Conservation (phyloP, 306 rosid genomes). For the Gastrolobium bilobum region DNA sequence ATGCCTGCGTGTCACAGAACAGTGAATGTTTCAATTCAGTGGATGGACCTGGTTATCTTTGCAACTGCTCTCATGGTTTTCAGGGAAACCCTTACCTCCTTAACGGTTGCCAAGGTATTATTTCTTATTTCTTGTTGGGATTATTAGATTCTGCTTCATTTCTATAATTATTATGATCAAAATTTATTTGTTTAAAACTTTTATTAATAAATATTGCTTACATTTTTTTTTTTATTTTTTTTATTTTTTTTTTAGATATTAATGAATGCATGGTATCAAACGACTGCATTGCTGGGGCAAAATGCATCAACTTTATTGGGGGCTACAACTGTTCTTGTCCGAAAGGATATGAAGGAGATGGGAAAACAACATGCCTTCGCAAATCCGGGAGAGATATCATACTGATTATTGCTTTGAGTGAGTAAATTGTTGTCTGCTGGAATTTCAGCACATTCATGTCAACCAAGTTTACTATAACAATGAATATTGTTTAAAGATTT, state of each 20-base stretch:
- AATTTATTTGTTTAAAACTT: too few relatives aligned
- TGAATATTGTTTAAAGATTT: neutral
- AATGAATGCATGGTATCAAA: conserved; percentile 48
- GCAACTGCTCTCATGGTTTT: conserved; percentile 54
- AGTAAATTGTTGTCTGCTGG: neutral
- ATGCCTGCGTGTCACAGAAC: conserved; percentile 22
- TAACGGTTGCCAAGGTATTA: conserved; percentile 52
- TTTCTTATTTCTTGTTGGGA: too few relatives aligned
- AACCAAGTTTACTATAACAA: neutral
- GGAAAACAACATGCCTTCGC: conserved; percentile 31
- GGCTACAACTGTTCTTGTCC: conserved; percentile 44
- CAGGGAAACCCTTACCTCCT: conserved; percentile 61
- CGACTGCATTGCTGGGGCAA: conserved; percentile 10
- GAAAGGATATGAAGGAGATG: conserved; percentile 41
- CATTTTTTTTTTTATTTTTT: too few relatives aligned
- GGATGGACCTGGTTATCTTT: conserved; percentile 47
- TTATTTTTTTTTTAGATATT: conserved; percentile 43
- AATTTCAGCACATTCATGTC: neutral
- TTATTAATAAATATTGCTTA: too few relatives aligned
- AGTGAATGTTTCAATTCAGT: neutral
- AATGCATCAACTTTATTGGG: conserved; percentile 39
- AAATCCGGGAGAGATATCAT: conserved; percentile 7
- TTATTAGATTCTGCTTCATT: too few relatives aligned
- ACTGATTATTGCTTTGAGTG: conserved; percentile 41
- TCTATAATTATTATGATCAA: too few relatives aligned